Base-by-base conservation (phyloP, 2,329 filamentous ascomycete species). In the Clonostachys rhizophaga region DNA sequence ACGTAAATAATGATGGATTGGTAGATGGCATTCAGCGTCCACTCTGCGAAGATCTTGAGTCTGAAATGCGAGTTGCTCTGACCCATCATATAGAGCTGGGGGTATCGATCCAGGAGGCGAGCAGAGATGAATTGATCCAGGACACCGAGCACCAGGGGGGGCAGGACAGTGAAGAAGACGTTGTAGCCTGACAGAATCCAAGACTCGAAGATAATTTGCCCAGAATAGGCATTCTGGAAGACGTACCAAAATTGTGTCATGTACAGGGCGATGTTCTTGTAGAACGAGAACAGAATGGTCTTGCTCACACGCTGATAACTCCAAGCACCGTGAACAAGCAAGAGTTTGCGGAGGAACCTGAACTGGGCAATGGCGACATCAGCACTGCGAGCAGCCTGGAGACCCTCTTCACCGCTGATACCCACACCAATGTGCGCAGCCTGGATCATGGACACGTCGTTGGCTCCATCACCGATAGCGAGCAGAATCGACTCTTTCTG, bases 131-230 rank as follows among this genome's bases (percentile, higher is more conserved):
- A 97, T 64, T 99, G 95, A 65, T 99, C 95, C 54, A 96, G 89
- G 53, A 99, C 95, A 57, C 94, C 94, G 61, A 99, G 86, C 2
- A 90, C 92, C 50, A 99, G 86, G 1, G 94, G 94, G 14, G 94
- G 94, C 16, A 96, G 75, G 17, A 95, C 87, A 1, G 94, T 99
- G 72, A 95, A 99, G 65, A 99, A 87, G 65, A 99, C 91, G 74
- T 99, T 99, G 78, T 96, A 99, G 72, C 97, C 95, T 8, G 92
- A 96, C n/a, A 99, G 75, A 0, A 91, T 96, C 95, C 95, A 99
- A 10, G 94, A 97, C 70, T 99, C 94, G 78, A 91, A 97, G 63
- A 99, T 97, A 62, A 97, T 90, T 64, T 96, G 87, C 45, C 94
- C 94, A 2, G 92, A 97, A 68, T 97, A 99, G 54, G 89, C 89